A percentile compares a stretch with the other conserved stretches of the same genome.
These are phyloP conservation scores for Geotrichum aggregatum DNA, from an alignment of 1,139 yeast genomes.

Conservation along the genomic window DNA sequence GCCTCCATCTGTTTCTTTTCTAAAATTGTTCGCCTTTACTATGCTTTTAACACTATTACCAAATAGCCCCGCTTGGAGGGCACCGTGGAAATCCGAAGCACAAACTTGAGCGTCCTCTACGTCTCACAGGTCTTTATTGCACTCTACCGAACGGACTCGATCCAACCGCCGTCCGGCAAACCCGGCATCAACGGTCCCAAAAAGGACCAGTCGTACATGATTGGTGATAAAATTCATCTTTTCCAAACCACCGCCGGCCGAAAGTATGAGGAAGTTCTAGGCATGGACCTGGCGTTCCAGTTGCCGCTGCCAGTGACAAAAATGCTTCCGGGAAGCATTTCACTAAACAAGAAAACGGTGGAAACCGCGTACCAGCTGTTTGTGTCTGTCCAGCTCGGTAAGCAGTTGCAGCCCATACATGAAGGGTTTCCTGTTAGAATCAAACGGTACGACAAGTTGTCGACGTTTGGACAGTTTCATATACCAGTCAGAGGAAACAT, in stretches of 20 bases:
- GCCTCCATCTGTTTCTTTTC: constrained; percentile 15
- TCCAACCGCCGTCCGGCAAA: constrained; percentile 37
- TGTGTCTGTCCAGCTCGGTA: constrained; percentile 34
- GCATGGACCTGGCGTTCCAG: constrained; percentile 41
- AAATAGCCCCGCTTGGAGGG: constrained; percentile 41
- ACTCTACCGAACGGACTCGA: constrained; percentile 41
- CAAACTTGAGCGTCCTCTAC: constrained; percentile 29
- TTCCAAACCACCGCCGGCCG: constrained; percentile 30
- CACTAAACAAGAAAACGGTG: constrained; percentile 34
- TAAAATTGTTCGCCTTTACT: too few relatives aligned
- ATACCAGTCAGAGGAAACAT: constrained; percentile 34
- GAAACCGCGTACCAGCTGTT: constrained; percentile 39
- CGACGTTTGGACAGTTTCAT: constrained; percentile 40
- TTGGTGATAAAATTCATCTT: constrained; percentile 35
- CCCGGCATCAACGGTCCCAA: constrained; percentile 36
- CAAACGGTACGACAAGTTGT: constrained; percentile 40
- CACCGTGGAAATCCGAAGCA: constrained; percentile 39
- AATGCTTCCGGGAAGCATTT: constrained; percentile 39
- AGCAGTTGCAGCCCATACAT: constrained; percentile 30
- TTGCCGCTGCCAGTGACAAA: constrained; percentile 37
- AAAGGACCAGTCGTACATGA: constrained; percentile 38
- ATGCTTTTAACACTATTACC: too few relatives aligned
- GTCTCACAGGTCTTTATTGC: constrained; percentile 37
- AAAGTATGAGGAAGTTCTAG: constrained; percentile 33
- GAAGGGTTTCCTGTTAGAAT: constrained; percentile 39